phyloP scores from a whole-genome alignment of 2,329 filamentous ascomycete genomes.

The Atkinsonella texensis region DNA sequence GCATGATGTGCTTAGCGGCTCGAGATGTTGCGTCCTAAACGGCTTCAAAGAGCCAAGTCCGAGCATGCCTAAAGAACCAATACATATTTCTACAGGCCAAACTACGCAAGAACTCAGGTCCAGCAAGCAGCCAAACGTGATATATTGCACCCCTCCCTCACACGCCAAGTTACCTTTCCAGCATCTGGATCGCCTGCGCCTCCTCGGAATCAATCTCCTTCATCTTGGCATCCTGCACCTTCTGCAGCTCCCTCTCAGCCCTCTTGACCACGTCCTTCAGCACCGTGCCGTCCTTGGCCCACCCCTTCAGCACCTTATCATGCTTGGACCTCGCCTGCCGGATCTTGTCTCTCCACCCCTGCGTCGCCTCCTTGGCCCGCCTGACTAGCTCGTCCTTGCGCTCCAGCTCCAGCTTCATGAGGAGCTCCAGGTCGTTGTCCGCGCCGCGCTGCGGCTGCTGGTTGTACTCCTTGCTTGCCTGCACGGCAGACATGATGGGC shows the following conservation, averaged over 20 bases:
- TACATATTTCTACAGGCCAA: too few relatives aligned
- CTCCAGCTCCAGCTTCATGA: constrained; percentile 41
- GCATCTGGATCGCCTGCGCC: constrained; percentile 33
- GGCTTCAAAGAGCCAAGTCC: too few relatives aligned
- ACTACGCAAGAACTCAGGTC: too few relatives aligned
- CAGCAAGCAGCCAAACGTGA: too few relatives aligned
- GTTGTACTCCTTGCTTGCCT: constrained; percentile 41
- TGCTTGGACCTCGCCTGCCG: constrained; percentile 34
- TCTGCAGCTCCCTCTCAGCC: constrained; percentile 35
- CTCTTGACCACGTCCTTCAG: constrained; percentile 36
- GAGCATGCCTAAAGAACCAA: too few relatives aligned
- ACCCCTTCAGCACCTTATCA: constrained; percentile 36
- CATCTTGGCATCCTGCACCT: constrained; percentile 41
- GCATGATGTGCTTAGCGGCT: too few relatives aligned
- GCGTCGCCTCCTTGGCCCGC: constrained; percentile 32
- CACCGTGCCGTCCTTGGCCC: constrained; percentile 32
- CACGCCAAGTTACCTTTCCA: constrained; percentile 16
- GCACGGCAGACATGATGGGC: constrained; percentile 43
- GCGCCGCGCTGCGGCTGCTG: constrained; percentile 46
- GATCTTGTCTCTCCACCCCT: constrained; percentile 39
- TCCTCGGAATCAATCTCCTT: constrained; percentile 37
- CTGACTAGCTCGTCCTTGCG: constrained; percentile 32
- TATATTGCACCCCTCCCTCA: too few relatives aligned
- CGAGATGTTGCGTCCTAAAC: too few relatives aligned
- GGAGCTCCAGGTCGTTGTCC: constrained; percentile 47